Percentiles rank a stretch among this genome's conserved stretches.
Evolutionary conservation across 2,329 filamentous ascomycete species (phyloP).

Genomic region (Penicillium corylophilum): DNA sequence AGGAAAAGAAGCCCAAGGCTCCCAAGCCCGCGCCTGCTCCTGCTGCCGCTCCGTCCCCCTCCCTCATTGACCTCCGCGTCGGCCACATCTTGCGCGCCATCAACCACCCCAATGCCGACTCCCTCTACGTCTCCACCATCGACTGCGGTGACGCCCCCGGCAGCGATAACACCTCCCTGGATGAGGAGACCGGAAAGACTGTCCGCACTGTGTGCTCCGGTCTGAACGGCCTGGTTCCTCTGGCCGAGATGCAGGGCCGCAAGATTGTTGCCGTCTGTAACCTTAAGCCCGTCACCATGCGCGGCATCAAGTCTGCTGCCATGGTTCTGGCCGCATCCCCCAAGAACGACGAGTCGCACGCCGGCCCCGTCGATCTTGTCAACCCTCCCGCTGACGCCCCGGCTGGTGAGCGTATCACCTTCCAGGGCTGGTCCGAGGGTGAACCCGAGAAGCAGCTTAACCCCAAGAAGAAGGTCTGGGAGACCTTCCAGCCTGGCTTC

Average conservation of each 20-base stretch:
- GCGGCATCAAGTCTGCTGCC: constrained; percentile 74
- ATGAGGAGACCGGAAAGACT: constrained; percentile 84
- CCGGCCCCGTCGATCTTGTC: constrained; percentile 88
- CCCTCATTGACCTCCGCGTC: constrained; percentile 89
- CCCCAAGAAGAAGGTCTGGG: constrained; percentile 99
- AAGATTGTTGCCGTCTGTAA: constrained; percentile 97
- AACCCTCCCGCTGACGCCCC: constrained; percentile 73
- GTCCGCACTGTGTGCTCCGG: constrained; percentile 96
- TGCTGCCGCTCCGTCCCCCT: constrained; percentile 75
- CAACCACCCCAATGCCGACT: constrained; percentile 95
- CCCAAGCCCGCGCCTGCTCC: constrained; percentile 69
- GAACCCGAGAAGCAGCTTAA: constrained; percentile 92
- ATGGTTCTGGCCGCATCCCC: constrained; percentile 97
- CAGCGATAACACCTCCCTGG: constrained; percentile 74
- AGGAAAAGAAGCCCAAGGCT: constrained; percentile 5
- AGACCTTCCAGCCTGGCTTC: constrained; percentile 93
- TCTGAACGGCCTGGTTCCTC: constrained; percentile 84
- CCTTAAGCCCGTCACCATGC: constrained; percentile 98
- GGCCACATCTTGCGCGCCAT: constrained; percentile 96
- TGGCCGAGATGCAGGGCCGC: constrained; percentile 95
- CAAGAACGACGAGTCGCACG: constrained; percentile 81
- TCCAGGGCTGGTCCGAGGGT: constrained; percentile 83
- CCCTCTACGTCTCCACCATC: constrained; percentile 91
- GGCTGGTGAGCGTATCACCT: constrained; percentile 85
- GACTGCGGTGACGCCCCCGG: constrained; percentile 86